A percentile compares a stretch with the other conserved stretches of the same genome.
Conservation (phyloP, 768 basidiomycete species). For the Kwoniella botswanensis region DNA sequence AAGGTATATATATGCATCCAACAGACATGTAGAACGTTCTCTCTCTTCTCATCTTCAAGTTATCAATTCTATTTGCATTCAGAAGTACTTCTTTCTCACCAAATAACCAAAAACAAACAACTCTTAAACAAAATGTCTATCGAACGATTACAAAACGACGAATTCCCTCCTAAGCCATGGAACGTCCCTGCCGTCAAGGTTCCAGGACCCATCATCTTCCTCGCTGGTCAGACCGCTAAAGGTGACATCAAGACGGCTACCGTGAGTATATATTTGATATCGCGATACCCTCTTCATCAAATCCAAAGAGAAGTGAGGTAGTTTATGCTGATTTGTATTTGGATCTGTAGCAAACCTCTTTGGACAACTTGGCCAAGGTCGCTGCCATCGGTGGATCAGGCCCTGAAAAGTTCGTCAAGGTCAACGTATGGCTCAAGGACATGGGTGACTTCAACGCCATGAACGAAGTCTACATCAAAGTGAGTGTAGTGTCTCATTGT, state of each 20-base stretch:
- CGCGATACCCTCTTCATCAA: neutral
- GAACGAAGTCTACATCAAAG: constrained; percentile 39
- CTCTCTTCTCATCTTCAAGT: neutral
- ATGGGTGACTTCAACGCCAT: constrained; percentile 44
- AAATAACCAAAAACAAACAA: neutral
- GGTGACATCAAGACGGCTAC: constrained; percentile 49
- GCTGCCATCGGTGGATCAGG: constrained; percentile 39
- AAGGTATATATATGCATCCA: neutral
- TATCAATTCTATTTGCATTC: neutral
- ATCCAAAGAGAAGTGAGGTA: too few relatives aligned
- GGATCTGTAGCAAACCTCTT: constrained; percentile 15
- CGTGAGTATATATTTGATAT: constrained; percentile 24
- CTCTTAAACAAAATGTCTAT: neutral
- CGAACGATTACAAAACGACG: constrained; percentile 39
- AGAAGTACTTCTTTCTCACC: neutral
- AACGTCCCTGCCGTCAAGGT: constrained; percentile 51
- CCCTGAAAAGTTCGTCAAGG: constrained; percentile 33
- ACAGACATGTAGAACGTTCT: neutral
- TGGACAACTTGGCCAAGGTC: constrained; percentile 41
- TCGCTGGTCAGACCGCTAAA: constrained; percentile 44
- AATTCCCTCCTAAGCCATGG: constrained; percentile 50
- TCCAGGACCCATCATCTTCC: constrained; percentile 44
- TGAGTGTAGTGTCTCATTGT: neutral
- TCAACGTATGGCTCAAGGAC: constrained; percentile 35
- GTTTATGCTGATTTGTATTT: neutral